Evolutionary conservation across 225 moss, liverwort and hornwort genomes (phyloP).

Genomic region (Bryoerythrophyllum caledonicum): DNA sequence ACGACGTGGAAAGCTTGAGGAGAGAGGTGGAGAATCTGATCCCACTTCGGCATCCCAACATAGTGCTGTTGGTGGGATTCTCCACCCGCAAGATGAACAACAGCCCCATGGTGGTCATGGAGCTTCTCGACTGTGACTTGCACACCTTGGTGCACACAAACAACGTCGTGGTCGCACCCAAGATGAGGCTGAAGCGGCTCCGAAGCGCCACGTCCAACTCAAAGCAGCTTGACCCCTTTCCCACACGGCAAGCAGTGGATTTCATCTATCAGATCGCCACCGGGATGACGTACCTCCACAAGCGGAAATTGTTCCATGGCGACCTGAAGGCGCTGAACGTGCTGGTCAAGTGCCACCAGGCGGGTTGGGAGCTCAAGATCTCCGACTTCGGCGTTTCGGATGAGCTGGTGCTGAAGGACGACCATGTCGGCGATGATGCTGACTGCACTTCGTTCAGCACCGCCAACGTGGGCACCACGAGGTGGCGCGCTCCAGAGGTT

Average conservation of each 20-base stretch:
- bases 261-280: constrained; percentile 18
- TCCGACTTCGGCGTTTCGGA: constrained; percentile 6
- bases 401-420: neutral
- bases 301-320: neutral
- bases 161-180: neutral
- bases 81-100: neutral
- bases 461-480: neutral
- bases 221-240: neutral
- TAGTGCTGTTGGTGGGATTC: neutral
- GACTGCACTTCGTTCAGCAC: neutral
- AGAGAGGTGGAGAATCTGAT: constrained; percentile 3
- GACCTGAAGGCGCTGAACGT: constrained; percentile 15
- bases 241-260: neutral
- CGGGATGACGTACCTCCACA: constrained; percentile 17
- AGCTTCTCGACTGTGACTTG: constrained; percentile 17
- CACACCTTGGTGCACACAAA: neutral
- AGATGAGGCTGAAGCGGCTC: neutral
- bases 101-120: constrained; percentile 17
- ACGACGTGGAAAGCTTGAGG: neutral
- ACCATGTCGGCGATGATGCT: neutral
- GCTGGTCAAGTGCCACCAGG: neutral
- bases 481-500: neutral
- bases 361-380: neutral
- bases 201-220: neutral
- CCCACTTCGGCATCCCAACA: neutral